Percentiles rank a stretch among this genome's conserved stretches.
Conservation (phyloP, 192 early-diverging fungal species). For the Entomortierella chlamydospora region DNA sequence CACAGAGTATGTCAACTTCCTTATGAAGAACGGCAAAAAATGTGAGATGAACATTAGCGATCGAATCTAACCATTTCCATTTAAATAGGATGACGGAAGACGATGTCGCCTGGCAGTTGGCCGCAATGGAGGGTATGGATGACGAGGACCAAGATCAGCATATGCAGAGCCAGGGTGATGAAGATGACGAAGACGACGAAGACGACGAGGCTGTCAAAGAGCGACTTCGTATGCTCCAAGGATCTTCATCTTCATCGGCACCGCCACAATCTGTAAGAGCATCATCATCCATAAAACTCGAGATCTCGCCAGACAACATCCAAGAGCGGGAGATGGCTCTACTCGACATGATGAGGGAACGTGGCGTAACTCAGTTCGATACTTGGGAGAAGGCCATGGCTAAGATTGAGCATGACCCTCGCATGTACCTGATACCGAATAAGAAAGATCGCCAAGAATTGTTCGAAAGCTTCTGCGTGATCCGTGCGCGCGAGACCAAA, state of each 20-base stretch:
- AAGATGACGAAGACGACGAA: constrained; percentile 42
- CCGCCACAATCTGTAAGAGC: not conserved
- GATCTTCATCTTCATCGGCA: not conserved
- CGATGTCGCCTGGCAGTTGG: constrained; percentile 70
- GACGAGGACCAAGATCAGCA: constrained; percentile 29
- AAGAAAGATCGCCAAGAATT: constrained; percentile 68
- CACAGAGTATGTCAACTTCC: constrained; percentile 45
- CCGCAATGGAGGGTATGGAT: constrained; percentile 58
- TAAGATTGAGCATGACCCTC: constrained; percentile 70
- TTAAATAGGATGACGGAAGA: constrained; percentile 68
- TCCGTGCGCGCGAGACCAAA: constrained; percentile 66
- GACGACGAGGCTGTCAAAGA: constrained; percentile 29
- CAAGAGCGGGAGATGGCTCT: constrained; percentile 33
- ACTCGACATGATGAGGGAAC: constrained; percentile 69
- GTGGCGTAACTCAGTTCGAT: constrained; percentile 78
- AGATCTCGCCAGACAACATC: constrained; percentile 29
- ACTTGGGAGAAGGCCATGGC: constrained; percentile 79
- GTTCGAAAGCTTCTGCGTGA: constrained; percentile 83
- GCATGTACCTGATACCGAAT: constrained; percentile 50
- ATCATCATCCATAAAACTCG: not conserved
- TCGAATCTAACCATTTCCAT: not conserved
- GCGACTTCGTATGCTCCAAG: constrained; percentile 37
- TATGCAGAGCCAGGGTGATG: constrained; percentile 23
- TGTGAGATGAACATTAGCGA: no score
- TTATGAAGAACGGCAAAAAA: not conserved